A percentile compares a stretch with the other conserved stretches of the same genome.
Conservation (phyloP, 495 filamentous ascomycete species). For the Aspergillus avenaceus region DNA sequence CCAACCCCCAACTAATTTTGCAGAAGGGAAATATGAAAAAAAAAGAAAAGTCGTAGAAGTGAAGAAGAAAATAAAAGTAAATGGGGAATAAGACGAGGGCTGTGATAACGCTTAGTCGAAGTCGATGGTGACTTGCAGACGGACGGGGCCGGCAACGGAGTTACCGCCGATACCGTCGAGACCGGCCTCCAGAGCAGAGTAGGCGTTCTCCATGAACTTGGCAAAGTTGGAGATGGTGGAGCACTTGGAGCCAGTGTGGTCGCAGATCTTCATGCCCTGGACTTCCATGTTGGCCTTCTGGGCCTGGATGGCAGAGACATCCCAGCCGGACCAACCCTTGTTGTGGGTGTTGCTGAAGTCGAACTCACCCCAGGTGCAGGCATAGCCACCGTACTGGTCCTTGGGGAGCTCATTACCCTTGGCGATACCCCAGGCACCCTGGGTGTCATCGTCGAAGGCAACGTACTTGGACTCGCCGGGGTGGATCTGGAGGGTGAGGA, state of each 20-base stretch:
- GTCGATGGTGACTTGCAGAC: slow-evolving; percentile 34
- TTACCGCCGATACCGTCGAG: slow-evolving; percentile 25
- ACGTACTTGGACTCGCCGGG: slow-evolving; percentile 38
- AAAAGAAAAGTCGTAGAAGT: slow-evolving; percentile 16
- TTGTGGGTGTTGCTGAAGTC: slow-evolving; percentile 49
- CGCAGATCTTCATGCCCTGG: slow-evolving; percentile 42
- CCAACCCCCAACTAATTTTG: slow-evolving; percentile 11
- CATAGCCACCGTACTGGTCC: slow-evolving; percentile 29
- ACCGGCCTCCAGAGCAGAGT: slow-evolving; percentile 26
- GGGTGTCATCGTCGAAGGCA: slow-evolving; percentile 44
- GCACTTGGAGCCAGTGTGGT: slow-evolving; percentile 26
- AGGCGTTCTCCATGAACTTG: slow-evolving; percentile 29
- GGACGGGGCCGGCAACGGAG: slow-evolving; percentile 19
- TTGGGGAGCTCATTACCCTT: slow-evolving; percentile 27
- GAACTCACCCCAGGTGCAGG: slow-evolving; percentile 51
- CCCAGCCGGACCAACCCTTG: slow-evolving; percentile 45
- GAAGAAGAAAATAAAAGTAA: slow-evolving; percentile 11
- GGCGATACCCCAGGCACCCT: slow-evolving; percentile 36
- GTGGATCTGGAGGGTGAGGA: slow-evolving; percentile 38
- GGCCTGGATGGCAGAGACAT: slow-evolving; percentile 50
- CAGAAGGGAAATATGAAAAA: slow-evolving; percentile 7
- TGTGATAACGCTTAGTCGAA: slow-evolving; percentile 21
- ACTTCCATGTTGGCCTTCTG: slow-evolving; percentile 24
- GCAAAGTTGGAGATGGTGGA: slow-evolving; percentile 29
- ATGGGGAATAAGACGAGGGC: no score